Evolutionary conservation across 1,284 basidiomycete species (phyloP).

Genomic region (Malassezia sp.): DNA sequence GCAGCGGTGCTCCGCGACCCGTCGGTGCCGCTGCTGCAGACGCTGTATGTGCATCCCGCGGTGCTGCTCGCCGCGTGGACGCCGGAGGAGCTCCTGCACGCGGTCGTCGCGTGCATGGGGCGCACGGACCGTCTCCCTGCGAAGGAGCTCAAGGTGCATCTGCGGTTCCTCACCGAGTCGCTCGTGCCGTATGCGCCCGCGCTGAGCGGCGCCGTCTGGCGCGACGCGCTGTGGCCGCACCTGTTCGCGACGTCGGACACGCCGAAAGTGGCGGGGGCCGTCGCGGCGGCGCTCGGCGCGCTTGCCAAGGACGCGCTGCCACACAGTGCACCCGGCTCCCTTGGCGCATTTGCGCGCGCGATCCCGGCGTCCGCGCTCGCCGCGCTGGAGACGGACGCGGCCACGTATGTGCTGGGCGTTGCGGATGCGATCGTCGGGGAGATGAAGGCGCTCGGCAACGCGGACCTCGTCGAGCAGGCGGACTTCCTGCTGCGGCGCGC

Average conservation of each 20-base stretch:
- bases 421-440: no score
- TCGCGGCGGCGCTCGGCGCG: background rate
- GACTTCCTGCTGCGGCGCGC: background rate
- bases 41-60: constrained; percentile 22
- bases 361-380: background rate
- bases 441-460: no score
- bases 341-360: no score
- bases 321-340: background rate
- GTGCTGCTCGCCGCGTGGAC: constrained; percentile 21
- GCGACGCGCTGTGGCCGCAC: constrained; percentile 20
- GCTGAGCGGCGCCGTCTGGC: constrained; percentile 15
- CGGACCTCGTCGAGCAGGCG: background rate
- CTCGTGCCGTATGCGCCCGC: constrained; percentile 14
- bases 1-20: constrained; percentile 23
- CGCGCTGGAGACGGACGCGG: background rate
- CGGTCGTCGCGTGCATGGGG: constrained; percentile 6
- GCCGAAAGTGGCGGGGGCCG: no score
- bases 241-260: constrained; percentile 5
- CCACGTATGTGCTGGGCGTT: background rate
- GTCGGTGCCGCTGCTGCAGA: constrained; percentile 20
- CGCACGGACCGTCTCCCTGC: constrained; percentile 13
- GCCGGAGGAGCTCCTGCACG: constrained; percentile 15
- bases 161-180: constrained; percentile 10
- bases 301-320: background rate
- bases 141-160: constrained; percentile 19